Conservation (phyloP, 2,329 filamentous ascomycete genomes). For the Cyphellophora europaea region DNA sequence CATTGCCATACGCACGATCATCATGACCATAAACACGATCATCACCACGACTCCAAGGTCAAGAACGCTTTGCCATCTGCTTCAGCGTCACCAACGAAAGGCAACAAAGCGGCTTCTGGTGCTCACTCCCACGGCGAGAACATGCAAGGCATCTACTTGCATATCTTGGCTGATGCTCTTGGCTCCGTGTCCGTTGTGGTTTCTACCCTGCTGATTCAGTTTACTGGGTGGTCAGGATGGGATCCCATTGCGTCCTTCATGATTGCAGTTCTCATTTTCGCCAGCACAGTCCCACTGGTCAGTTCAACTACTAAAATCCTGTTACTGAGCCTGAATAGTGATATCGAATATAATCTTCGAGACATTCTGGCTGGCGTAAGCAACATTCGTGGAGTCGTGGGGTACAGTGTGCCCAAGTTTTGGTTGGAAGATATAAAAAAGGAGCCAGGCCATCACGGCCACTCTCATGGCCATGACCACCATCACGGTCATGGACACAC, state of each 20-base stretch:
- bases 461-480: conserved; percentile 22
- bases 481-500: conserved; percentile 20
- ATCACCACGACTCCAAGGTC: conserved; percentile 3
- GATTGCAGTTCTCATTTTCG: conserved; percentile 86
- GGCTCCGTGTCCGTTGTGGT: conserved; percentile 91
- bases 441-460: conserved; percentile 21
- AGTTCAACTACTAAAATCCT: conserved; percentile 73
- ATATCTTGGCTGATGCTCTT: conserved; percentile 88
- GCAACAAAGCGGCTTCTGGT: conserved; percentile 18
- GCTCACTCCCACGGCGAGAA: conserved; percentile 69
- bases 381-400: conserved; percentile 71
- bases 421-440: conserved; percentile 59
- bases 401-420: conserved; percentile 80
- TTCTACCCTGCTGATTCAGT: conserved; percentile 78
- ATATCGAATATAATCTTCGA: conserved; percentile 78
- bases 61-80: conserved; percentile 11
- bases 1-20: conserved; percentile 22
- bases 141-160: conserved; percentile 94
- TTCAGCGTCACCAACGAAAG: conserved; percentile 21
- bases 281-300: conserved; percentile 83
- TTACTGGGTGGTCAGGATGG: conserved; percentile 85
- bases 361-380: conserved; percentile 77
- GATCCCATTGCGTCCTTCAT: conserved; percentile 89
- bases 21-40: conserved; percentile 22
- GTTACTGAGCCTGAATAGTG: conserved; percentile 73